Evolutionary conservation across 2,329 filamentous ascomycete genomes (phyloP).

Genomic region (Coniella vitis): DNA sequence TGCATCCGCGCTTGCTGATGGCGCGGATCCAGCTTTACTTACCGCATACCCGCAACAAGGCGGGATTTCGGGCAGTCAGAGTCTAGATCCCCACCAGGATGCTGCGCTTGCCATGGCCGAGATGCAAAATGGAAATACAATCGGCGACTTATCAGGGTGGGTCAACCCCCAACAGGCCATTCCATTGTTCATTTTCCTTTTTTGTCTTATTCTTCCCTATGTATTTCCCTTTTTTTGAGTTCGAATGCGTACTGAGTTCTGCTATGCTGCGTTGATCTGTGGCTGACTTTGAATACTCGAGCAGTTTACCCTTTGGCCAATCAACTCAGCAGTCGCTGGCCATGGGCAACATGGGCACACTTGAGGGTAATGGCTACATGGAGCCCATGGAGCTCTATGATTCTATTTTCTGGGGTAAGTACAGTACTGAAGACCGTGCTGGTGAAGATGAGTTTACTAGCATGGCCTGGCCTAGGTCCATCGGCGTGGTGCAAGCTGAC

Average conservation of each 20-base stretch:
- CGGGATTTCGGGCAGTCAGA: conserved; percentile 18
- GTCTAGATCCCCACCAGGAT: conserved; percentile 50
- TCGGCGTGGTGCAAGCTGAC: not conserved
- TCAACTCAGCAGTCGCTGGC: conserved; percentile 29
- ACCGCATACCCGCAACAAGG: conserved; percentile 14
- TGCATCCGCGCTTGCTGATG: not conserved
- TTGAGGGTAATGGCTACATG: conserved; percentile 53
- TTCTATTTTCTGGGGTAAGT: conserved; percentile 61
- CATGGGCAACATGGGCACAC: conserved; percentile 38
- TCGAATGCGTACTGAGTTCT: not conserved
- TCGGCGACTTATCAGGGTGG: conserved; percentile 39
- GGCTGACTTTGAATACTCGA: conserved; percentile 14
- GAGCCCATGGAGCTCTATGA: conserved; percentile 63
- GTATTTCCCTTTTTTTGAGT: not conserved
- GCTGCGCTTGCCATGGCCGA: conserved; percentile 59
- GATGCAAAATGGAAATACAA: conserved; percentile 50
- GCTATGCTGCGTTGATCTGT: no score
- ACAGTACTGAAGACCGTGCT: not conserved
- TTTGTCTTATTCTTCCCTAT: not conserved
- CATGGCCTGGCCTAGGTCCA: no score
- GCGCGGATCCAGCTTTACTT: conserved; percentile 13
- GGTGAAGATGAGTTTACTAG: not conserved
- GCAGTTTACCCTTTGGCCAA: conserved; percentile 31
- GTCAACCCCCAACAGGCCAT: conserved; percentile 8
- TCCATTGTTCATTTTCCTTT: no score